Percentiles rank a stretch among this genome's conserved stretches.
Conservation (phyloP, 441 rosid species). For the Adansonia grandidieri region DNA sequence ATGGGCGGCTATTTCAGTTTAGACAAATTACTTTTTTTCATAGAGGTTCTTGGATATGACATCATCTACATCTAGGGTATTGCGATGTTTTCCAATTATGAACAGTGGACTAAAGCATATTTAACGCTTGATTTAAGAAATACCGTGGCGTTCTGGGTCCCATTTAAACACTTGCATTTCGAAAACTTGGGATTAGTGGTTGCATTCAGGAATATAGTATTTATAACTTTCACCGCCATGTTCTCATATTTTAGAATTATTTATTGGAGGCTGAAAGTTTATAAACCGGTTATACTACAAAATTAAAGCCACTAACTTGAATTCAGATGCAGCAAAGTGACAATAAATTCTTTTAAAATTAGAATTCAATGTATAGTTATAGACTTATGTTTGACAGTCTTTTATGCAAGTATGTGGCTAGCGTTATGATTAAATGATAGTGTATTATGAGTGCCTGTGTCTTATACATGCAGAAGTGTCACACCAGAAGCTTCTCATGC, state of each 20-base stretch:
- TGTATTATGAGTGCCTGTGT: background rate
- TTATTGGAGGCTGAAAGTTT: background rate
- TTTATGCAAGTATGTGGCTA: background rate
- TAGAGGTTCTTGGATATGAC: constrained; percentile 15
- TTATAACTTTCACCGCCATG: background rate
- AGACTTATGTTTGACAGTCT: constrained; percentile 15
- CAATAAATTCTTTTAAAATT: background rate
- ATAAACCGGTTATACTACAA: background rate
- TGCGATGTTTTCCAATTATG: background rate
- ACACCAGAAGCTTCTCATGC: constrained; percentile 63
- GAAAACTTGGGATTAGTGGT: background rate
- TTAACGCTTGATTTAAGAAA: background rate
- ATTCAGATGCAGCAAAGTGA: background rate
- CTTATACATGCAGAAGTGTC: constrained; percentile 54
- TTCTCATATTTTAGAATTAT: constrained; percentile 13
- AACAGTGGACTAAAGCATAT: background rate
- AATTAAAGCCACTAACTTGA: background rate
- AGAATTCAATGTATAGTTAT: background rate
- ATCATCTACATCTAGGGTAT: background rate
- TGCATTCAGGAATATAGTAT: constrained; percentile 15
- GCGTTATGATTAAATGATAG: background rate
- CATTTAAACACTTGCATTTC: constrained; percentile 4
- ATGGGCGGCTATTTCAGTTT: background rate
- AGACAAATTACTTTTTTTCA: background rate
- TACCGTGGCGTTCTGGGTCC: background rate